These are phyloP conservation scores for Pythium sukuiense DNA, from an alignment of 352 stramenopile species.

Conservation along the genomic window DNA sequence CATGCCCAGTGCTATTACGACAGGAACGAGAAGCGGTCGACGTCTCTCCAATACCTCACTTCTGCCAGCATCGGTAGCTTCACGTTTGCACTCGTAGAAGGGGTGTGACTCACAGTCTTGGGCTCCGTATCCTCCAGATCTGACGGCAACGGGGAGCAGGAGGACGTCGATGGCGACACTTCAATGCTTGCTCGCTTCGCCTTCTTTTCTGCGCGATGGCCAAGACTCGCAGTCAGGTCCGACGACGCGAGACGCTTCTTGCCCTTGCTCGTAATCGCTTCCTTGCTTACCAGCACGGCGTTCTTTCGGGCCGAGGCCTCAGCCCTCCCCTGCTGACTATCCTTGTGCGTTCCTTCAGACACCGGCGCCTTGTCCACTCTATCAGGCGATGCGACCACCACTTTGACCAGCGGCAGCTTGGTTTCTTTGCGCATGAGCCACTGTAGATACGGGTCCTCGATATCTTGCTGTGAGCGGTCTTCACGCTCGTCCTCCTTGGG, in stretches of 20 bases:
- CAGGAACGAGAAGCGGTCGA: constrained; percentile 30
- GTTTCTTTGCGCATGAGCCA: constrained; percentile 24
- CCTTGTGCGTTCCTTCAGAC: background rate
- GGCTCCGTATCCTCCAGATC: background rate
- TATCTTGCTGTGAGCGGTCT: background rate
- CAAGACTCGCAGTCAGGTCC: background rate
- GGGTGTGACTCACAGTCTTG: background rate
- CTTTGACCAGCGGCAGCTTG: constrained; percentile 18
- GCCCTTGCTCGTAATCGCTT: background rate
- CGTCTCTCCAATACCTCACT: constrained; percentile 28
- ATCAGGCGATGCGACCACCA: constrained; percentile 7
- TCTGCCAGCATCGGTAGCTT: constrained; percentile 18
- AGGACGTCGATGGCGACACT: background rate
- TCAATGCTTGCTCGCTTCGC: constrained; percentile 4
- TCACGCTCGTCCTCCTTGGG: background rate
- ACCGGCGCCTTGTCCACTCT: background rate
- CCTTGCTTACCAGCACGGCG: no score
- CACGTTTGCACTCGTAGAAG: background rate
- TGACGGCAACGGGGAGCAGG: background rate
- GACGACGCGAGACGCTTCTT: constrained; percentile 2
- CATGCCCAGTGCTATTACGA: constrained; percentile 2
- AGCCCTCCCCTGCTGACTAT: background rate
- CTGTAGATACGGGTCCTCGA: constrained; percentile 11
- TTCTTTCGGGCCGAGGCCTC: no score
- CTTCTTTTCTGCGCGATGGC: constrained; percentile 2